These are phyloP conservation scores for Podochytrium sp. DNA, from an alignment of 192 early-diverging fungal species.

Conservation along the genomic window DNA sequence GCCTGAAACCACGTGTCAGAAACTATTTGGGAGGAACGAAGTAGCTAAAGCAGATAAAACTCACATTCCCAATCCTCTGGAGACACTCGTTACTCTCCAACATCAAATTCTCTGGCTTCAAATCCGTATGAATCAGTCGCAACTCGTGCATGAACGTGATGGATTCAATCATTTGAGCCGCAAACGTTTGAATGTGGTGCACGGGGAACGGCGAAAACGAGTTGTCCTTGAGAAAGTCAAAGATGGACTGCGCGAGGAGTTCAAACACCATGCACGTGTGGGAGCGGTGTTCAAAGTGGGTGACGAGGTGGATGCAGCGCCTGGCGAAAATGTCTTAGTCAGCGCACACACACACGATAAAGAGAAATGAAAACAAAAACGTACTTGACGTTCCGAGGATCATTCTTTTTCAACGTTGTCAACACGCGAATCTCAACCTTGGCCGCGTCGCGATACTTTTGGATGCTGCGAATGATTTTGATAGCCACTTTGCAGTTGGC, in stretches of 20 bases:
- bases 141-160: conserved; percentile 91
- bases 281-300: conserved; percentile 85
- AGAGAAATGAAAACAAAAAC: conserved; percentile 23
- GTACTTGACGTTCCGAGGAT: conserved; percentile 82
- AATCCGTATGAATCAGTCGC: conserved; percentile 91
- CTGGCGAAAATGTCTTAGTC: too few relatives aligned
- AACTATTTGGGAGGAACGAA: background rate
- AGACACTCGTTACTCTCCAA: conserved; percentile 52
- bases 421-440: conserved; percentile 88
- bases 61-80: background rate
- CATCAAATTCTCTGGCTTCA: conserved; percentile 95
- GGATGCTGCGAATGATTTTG: conserved; percentile 91
- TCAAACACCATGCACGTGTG: conserved; percentile 99
- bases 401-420: conserved; percentile 73
- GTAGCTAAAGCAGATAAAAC: background rate
- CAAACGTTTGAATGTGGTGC: conserved; percentile 83
- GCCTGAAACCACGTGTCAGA: too few relatives aligned
- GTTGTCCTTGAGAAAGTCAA: conserved; percentile 96
- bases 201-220: conserved; percentile 86
- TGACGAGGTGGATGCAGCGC: conserved; percentile 86
- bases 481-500: conserved; percentile 64
- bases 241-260: conserved; percentile 81
- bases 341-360: background rate
- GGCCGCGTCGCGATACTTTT: conserved; percentile 94
- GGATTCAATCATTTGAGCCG: conserved; percentile 80